phyloP scores from a whole-genome alignment of 148 eudicot species.

The Linanthus parryae region DNA sequence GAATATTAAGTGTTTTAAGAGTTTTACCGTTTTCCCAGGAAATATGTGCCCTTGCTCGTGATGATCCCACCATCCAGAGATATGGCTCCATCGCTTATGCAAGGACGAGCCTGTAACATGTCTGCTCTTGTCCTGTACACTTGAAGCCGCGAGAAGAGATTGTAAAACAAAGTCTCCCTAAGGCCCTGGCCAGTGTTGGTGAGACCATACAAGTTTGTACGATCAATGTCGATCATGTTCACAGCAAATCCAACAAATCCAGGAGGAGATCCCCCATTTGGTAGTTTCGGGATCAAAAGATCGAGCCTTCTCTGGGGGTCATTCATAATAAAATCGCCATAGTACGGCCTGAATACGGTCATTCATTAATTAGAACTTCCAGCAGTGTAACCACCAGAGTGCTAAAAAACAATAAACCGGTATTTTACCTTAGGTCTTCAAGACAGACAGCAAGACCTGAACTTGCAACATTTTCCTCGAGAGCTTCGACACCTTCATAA shows the following conservation, averaged over 20 bases:
- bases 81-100: slow-evolving; percentile 64
- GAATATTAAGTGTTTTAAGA: too few relatives aligned
- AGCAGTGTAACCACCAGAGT: too few relatives aligned
- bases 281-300: slow-evolving; percentile 64
- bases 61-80: slow-evolving; percentile 92
- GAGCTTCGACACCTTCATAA: slow-evolving; percentile 52
- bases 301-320: slow-evolving; percentile 88
- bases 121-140: slow-evolving; percentile 73
- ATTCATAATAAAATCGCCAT: slow-evolving; percentile 56
- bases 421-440: slow-evolving; percentile 55
- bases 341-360: slow-evolving; percentile 70
- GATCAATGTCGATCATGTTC: slow-evolving; percentile 65
- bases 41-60: slow-evolving; percentile 43
- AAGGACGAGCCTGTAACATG: slow-evolving; percentile 73
- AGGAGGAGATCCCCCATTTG: slow-evolving; percentile 60
- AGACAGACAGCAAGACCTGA: slow-evolving; percentile 84
- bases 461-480: slow-evolving; percentile 49
- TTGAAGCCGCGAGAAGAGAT: slow-evolving; percentile 65
- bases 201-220: slow-evolving; percentile 36
- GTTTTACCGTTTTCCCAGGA: slow-evolving; percentile 60
- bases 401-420: too few relatives aligned
- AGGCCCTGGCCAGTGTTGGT: slow-evolving; percentile 59
- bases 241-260: slow-evolving; percentile 96
- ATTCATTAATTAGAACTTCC: too few relatives aligned
- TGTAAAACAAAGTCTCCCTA: slow-evolving; percentile 80